Base-by-base conservation (phyloP, 306 rosid genomes). In the Biancaea sappan region DNA sequence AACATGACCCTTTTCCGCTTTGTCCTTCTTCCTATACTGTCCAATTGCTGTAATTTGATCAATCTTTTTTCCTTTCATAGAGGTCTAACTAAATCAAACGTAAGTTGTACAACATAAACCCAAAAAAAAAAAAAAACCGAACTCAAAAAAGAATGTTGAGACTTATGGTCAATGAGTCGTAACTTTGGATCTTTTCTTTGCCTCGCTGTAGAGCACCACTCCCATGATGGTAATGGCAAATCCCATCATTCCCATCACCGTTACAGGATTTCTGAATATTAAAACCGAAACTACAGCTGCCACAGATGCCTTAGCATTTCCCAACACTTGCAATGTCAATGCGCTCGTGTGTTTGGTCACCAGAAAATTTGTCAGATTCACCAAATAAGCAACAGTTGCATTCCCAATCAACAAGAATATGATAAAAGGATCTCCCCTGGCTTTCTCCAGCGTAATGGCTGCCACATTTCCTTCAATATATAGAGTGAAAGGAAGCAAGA, bases 321-420 rank as follows among this genome's bases (percentile, higher is more conserved):
- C 98, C 66, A 94, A 77, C 19, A 94, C 98, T 82, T 94, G 98
- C 53, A 94, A 67, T 0, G 98, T 94, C 82, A 94, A 66, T 0
- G 98, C 98, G 32, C 98, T 94, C 0, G 98, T 94, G 76, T 94
- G 97, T 40, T 94, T 94, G 15, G 96, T 91, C 8, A 94, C 98
- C 73, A 94, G 21, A 66, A 94, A 94, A 44, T 94, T 94, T 37
- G 97, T 94, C 71, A 94, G 40, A 21, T 91, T 91, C 19, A 94
- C 98, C 88, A 91, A 82, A 73, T 94, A 94, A 8, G 98, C 98
- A 12, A 94, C 92, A 3, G 98, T 91, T 4, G 97, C 97, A 61
- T 94, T 94, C 81, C 97, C 98, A 6, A 80, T 1, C 57, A 94
- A 60, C 73, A 94, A 71, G 68, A 91, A 89, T 11, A 89, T 54